Conservation (phyloP, 257 asterid genomes). For the Scutellaria baicalensis region DNA sequence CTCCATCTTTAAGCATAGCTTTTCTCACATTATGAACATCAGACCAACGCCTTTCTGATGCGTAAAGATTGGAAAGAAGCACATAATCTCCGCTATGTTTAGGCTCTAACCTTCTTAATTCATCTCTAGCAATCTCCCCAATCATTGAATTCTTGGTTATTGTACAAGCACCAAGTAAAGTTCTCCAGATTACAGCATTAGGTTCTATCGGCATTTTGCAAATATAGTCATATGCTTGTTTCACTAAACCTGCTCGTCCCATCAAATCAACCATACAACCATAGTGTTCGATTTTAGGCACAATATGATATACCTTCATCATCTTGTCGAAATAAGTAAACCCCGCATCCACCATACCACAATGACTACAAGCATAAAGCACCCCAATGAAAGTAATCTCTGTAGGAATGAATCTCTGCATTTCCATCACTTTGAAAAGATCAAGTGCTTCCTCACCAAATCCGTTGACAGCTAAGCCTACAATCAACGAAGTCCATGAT, state of each 20-base stretch:
- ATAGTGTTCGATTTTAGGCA: constrained; percentile 69
- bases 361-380: constrained; percentile 80
- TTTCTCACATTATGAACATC: constrained; percentile 57
- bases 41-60: constrained; percentile 71
- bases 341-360: constrained; percentile 73
- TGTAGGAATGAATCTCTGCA: constrained; percentile 35
- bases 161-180: constrained; percentile 66
- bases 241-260: constrained; percentile 68
- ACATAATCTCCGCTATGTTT: constrained; percentile 73
- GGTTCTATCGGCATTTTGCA: constrained; percentile 59
- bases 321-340: constrained; percentile 55
- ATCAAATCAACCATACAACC: constrained; percentile 89
- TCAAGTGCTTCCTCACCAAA: constrained; percentile 58
- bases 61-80: constrained; percentile 77
- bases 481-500: constrained; percentile 68
- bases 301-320: constrained; percentile 37
- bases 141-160: constrained; percentile 43
- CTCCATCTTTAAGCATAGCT: constrained; percentile 63
- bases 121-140: constrained; percentile 49
- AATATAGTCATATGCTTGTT: constrained; percentile 56
- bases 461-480: constrained; percentile 75
- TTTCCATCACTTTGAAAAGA: constrained; percentile 58
- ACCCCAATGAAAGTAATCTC: constrained; percentile 78
- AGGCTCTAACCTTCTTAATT: constrained; percentile 50
- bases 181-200: constrained; percentile 80